A percentile compares a stretch with the other conserved stretches of the same genome.
These are phyloP conservation scores for Fibroporia radiculosa DNA, from an alignment of 768 basidiomycete genomes.

Conservation along the genomic window DNA sequence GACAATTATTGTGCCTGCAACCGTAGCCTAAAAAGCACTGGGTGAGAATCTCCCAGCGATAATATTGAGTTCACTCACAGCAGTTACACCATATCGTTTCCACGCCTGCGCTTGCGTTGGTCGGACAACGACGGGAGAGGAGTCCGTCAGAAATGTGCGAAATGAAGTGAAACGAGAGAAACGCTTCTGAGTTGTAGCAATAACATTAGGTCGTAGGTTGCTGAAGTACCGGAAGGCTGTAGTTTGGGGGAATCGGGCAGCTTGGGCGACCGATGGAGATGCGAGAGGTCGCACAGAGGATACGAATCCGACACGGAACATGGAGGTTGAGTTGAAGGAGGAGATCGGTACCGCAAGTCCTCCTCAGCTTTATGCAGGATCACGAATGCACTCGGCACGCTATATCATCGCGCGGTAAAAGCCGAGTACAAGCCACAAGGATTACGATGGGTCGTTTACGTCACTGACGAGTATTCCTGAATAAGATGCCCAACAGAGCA, in stretches of 20 bases:
- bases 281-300: conserved; percentile 17
- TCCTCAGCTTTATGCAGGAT: background rate
- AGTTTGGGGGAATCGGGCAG: conserved; percentile 13
- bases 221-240: conserved; percentile 24
- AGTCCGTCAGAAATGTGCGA: conserved; percentile 45
- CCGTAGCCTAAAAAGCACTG: conserved; percentile 42
- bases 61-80: conserved; percentile 28
- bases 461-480: too few relatives aligned
- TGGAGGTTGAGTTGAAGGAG: conserved; percentile 4
- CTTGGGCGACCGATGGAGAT: conserved; percentile 13
- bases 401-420: too few relatives aligned
- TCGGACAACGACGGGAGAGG: conserved; percentile 25
- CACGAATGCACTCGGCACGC: conserved; percentile 1
- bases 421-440: too few relatives aligned
- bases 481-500: too few relatives aligned
- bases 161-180: conserved; percentile 14
- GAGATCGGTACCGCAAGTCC: background rate
- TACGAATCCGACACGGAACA: conserved; percentile 22
- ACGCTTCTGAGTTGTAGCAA: conserved; percentile 24
- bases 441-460: too few relatives aligned
- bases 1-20: conserved; percentile 61
- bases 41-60: background rate
- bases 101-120: conserved; percentile 35
- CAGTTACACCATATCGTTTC: conserved; percentile 45
- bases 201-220: conserved; percentile 23